Percentiles rank a stretch among this genome's conserved stretches.
Conservation (phyloP, 352 stramenopile species). For the Thalassiosira gravida region DNA sequence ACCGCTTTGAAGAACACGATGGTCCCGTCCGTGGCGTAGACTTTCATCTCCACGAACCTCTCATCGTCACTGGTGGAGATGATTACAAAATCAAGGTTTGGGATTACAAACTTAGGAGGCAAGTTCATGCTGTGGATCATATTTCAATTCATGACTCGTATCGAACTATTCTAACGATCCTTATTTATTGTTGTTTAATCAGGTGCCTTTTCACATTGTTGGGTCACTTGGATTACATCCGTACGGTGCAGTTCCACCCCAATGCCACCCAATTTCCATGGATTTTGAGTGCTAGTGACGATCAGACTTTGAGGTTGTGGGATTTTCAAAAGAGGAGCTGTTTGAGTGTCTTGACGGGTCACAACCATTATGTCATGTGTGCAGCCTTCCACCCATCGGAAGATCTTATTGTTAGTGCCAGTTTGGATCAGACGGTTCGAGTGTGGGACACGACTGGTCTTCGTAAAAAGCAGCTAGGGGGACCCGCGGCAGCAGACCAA, state of each 20-base stretch:
- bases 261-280: constrained; percentile 95
- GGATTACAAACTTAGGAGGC: constrained; percentile 97
- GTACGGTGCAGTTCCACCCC: constrained; percentile 98
- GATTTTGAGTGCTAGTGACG: constrained; percentile 96
- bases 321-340: constrained; percentile 99
- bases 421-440: constrained; percentile 97
- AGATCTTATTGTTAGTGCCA: constrained; percentile 98
- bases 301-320: constrained; percentile 99
- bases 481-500: constrained; percentile 54
- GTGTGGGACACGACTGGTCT: constrained; percentile 99
- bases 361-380: constrained; percentile 99
- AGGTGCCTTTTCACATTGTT: constrained; percentile 98
- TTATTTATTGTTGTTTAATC: no score
- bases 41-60: constrained; percentile 96
- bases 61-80: constrained; percentile 98
- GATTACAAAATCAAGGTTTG: constrained; percentile 99
- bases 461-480: constrained; percentile 96
- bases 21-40: constrained; percentile 97
- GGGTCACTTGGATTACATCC: constrained; percentile 99
- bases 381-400: constrained; percentile 99
- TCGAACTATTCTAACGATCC: no score
- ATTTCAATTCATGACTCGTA: no score
- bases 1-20: constrained; percentile 99
- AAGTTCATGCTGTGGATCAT: no score
- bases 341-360: constrained; percentile 98